Percentiles rank a stretch among this genome's conserved stretches.
Evolutionary conservation across 108 stramenopile species (phyloP).

Genomic region (Schizochytrium sp.): DNA sequence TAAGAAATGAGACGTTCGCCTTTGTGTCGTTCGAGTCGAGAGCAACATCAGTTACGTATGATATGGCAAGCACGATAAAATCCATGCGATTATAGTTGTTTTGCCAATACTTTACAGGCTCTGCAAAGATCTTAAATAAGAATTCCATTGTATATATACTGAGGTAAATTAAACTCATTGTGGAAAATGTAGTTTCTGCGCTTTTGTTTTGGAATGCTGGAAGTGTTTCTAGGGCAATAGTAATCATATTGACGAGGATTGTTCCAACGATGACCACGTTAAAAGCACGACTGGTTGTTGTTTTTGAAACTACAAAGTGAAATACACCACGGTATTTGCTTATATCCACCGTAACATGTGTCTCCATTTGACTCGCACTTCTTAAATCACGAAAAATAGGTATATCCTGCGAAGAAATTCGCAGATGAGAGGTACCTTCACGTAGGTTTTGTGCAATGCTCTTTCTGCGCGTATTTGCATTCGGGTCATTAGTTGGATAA

Average conservation of each 20-base stretch:
- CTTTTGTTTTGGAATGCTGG: constrained; percentile 21
- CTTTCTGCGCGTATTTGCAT: neutral
- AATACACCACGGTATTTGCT: neutral
- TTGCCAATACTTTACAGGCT: constrained; percentile 55
- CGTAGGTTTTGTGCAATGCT: neutral
- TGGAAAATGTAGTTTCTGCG: constrained; percentile 44
- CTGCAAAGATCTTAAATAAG: constrained; percentile 53
- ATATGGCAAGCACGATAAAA: constrained; percentile 51
- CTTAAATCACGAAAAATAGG: neutral
- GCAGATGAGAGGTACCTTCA: neutral
- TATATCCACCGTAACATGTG: neutral
- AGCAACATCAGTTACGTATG: constrained; percentile 44
- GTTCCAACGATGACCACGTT: constrained; percentile 28
- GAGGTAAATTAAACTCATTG: constrained; percentile 40
- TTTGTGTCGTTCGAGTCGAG: constrained; percentile 1
- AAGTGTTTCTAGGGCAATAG: constrained; percentile 35
- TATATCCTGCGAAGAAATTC: neutral
- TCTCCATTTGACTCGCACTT: neutral
- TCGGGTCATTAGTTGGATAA: no score
- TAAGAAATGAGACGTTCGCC: constrained; percentile 53
- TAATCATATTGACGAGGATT: constrained; percentile 49
- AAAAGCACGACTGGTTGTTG: constrained; percentile 10
- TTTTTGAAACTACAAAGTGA: constrained; percentile 30
- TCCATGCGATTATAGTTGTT: constrained; percentile 61
- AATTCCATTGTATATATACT: constrained; percentile 40